A percentile compares a stretch with the other conserved stretches of the same genome.
Evolutionary conservation across 2,329 filamentous ascomycete genomes (phyloP).

Genomic region (Colletotrichum lini): DNA sequence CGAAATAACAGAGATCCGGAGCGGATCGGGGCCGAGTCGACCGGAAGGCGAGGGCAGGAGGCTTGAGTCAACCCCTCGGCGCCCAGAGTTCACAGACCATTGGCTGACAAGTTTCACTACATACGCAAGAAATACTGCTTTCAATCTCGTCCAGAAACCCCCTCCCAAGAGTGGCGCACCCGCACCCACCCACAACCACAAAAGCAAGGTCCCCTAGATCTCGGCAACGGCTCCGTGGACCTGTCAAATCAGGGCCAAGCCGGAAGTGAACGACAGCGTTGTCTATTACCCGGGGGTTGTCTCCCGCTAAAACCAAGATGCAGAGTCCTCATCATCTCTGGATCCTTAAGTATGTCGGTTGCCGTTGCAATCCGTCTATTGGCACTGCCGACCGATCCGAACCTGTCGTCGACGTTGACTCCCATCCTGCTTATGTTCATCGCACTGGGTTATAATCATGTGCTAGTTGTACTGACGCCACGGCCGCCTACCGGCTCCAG

Average conservation of each 20-base stretch:
- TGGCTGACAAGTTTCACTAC: not conserved
- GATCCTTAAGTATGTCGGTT: not conserved
- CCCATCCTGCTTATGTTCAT: not conserved
- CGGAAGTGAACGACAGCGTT: not conserved
- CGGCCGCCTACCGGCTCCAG: not conserved
- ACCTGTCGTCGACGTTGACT: not conserved
- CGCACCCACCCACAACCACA: not conserved
- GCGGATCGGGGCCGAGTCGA: not conserved
- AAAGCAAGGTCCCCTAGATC: not conserved
- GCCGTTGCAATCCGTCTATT: too few species aligned
- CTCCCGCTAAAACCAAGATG: not conserved
- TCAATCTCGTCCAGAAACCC: not conserved
- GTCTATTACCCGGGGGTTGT: not conserved
- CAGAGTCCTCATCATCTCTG: not conserved
- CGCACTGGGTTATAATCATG: too few species aligned
- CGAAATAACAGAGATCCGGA: not conserved
- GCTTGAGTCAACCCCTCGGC: too few species aligned
- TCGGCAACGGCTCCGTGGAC: not conserved
- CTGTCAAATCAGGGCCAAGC: not conserved
- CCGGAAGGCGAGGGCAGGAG: too few species aligned
- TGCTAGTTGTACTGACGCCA: not conserved
- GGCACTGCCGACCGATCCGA: not conserved
- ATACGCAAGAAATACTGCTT: not conserved
- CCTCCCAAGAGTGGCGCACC: not conserved
- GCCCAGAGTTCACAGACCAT: too few species aligned